Conservation (phyloP, 2,329 filamentous ascomycete genomes). For the Cercospora beticola region DNA sequence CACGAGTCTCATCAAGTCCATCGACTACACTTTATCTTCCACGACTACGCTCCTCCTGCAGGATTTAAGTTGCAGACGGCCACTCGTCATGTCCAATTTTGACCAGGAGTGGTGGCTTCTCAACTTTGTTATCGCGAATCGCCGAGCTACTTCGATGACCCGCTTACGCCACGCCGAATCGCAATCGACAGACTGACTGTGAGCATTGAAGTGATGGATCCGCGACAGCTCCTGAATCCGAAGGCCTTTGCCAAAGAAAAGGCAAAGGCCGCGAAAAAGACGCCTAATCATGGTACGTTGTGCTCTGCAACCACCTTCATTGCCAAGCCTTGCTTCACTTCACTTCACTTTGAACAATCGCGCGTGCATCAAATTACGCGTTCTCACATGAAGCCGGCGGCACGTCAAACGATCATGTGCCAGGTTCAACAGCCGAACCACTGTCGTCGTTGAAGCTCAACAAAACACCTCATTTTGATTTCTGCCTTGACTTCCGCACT, state of each 20-base stretch:
- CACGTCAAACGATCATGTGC: background rate
- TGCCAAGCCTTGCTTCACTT: conserved; percentile 15
- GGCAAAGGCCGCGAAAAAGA: conserved; percentile 31
- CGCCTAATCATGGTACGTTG: conserved; percentile 35
- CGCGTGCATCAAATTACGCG: background rate
- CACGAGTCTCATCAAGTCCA: background rate
- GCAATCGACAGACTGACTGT: background rate
- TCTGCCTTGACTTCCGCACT: conserved; percentile 13
- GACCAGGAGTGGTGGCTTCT: background rate
- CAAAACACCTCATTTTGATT: background rate
- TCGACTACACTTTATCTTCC: background rate
- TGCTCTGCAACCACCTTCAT: background rate
- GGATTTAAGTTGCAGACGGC: background rate
- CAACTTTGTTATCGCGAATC: background rate
- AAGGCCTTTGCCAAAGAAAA: conserved; percentile 40
- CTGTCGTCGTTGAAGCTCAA: background rate
- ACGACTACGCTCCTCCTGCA: background rate
- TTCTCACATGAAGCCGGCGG: conserved; percentile 1
- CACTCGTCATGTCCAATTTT: background rate
- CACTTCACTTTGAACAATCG: conserved; percentile 16
- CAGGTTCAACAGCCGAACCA: background rate
- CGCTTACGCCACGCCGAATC: background rate
- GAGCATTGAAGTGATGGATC: conserved; percentile 32
- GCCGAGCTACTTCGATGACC: background rate
- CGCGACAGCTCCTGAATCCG: conserved; percentile 40